Percentiles rank a stretch among this genome's conserved stretches.
Conservation (phyloP, 768 basidiomycete species). For the Mycena leptocephala region DNA sequence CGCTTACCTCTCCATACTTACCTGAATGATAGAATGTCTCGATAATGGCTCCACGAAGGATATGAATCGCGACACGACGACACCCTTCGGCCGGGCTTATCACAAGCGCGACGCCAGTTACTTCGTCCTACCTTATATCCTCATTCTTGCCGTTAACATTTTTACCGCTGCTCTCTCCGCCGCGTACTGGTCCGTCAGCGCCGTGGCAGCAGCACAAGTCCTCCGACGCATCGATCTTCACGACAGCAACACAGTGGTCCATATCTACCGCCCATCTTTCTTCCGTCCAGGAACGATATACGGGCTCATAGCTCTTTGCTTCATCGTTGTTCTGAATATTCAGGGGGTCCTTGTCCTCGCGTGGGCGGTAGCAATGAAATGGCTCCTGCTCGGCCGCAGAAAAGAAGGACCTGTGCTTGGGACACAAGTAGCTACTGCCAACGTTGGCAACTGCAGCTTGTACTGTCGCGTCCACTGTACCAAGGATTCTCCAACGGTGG, state of each 20-base stretch:
- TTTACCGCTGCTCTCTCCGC: conserved; percentile 55
- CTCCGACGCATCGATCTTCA: conserved; percentile 55
- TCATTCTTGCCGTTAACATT: conserved; percentile 57
- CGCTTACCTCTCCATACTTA: too few species aligned
- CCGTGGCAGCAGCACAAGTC: conserved; percentile 55
- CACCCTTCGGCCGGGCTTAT: conserved; percentile 62
- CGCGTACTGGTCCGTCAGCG: conserved; percentile 58
- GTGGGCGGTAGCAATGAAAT: conserved; percentile 60
- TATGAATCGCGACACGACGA: conserved; percentile 46
- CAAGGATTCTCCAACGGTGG: conserved; percentile 60
- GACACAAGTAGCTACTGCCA: conserved; percentile 65
- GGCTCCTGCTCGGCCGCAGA: conserved; percentile 59
- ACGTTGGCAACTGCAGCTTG: conserved; percentile 64
- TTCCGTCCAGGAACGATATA: conserved; percentile 58
- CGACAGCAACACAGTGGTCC: conserved; percentile 38
- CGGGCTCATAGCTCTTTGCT: conserved; percentile 55
- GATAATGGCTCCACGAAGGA: conserved; percentile 37
- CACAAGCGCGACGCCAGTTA: conserved; percentile 56
- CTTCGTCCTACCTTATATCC: conserved; percentile 56
- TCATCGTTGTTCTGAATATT: conserved; percentile 54
- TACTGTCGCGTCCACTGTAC: conserved; percentile 52
- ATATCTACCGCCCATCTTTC: conserved; percentile 54
- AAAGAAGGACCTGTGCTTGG: conserved; percentile 59
- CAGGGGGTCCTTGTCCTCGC: conserved; percentile 56
- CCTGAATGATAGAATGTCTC: conserved; percentile 24